Base-by-base conservation (phyloP, 306 rosid genomes). In the Geum urbanum region DNA sequence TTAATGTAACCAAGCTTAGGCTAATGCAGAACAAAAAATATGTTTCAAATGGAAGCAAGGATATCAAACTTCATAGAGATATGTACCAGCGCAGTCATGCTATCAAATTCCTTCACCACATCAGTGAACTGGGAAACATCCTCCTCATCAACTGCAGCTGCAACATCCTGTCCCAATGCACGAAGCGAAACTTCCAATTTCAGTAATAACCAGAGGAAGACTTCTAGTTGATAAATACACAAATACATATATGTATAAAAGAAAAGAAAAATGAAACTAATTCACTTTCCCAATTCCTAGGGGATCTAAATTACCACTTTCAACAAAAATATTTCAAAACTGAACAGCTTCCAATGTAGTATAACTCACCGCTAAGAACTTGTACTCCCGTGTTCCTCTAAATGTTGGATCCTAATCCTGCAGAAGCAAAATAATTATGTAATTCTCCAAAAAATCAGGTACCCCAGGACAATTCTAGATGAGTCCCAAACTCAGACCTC, bases 391-490 rank as follows among this genome's bases (percentile, higher is more conserved):
- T 43, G 99, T 81, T 78, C 95, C 95, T 0, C 96, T 84, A 83
- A 94, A 94, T 43, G 92, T 91, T 55, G 97, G 96, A 87, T 94
- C 99, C 61, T 91, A 46, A n/a, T 94, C 99, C 97, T 91, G 92
- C 78, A 78, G 71, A 81, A 77, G 66, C 5, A 15, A 50, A 49
- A 74, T n/a, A 49, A 16, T 32, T 67, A 74, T 22, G 70, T 77
- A 7, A 64, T 51, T n/a, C 44, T 16, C 52, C 69, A 74, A 74
- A 66, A 14, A 52, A 71, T 22, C n/a, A 55, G 71, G 44, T 68
- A 43, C 61, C 44, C 57, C 50, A 63, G 57, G 46, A 47, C 72
- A 55, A 81, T 72, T 74, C 71, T 40, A 61, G 76, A 16, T 55
- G 46, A 67, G 58, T 54, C 76, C 63, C 73, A 72, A 77, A 80